Conservation (phyloP, 495 filamentous ascomycete species). For the Parmelia sp. region DNA sequence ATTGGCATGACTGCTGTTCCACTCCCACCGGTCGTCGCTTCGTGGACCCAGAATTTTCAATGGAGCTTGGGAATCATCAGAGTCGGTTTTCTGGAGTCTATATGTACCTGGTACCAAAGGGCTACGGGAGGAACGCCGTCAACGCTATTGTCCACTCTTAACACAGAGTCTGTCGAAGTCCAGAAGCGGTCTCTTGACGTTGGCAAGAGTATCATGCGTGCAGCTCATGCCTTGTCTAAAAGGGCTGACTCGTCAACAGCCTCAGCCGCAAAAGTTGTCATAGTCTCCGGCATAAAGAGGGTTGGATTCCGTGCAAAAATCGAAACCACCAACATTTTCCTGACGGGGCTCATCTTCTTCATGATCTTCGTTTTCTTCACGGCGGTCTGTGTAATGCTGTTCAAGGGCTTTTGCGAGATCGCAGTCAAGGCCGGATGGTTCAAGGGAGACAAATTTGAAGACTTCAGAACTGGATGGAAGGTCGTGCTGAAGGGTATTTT, state of each 20-base stretch:
- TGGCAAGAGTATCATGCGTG: conserved; percentile 39
- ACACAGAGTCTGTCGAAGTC: conserved; percentile 74
- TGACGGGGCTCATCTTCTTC: conserved; percentile 89
- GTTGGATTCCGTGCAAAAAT: conserved; percentile 82
- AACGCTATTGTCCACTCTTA: conserved; percentile 66
- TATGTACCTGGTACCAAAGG: conserved; percentile 94
- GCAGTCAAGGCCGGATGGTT: conserved; percentile 68
- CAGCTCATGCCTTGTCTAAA: conserved; percentile 44
- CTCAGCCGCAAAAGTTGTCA: conserved; percentile 50
- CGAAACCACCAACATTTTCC: conserved; percentile 87
- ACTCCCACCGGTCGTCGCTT: conserved; percentile 80
- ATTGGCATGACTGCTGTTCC: conserved; percentile 79
- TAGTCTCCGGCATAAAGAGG: conserved; percentile 81
- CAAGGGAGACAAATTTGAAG: conserved; percentile 80
- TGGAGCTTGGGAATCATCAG: conserved; percentile 98
- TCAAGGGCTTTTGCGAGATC: conserved; percentile 74
- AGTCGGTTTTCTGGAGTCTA: conserved; percentile 76
- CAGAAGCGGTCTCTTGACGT: conserved; percentile 56
- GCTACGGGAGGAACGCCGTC: conserved; percentile 85
- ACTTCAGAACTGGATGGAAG: conserved; percentile 90
- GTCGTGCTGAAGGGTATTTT: conserved; percentile 85
- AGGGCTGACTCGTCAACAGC: conserved; percentile 40
- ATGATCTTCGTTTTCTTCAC: conserved; percentile 71
- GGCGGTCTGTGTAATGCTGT: conserved; percentile 63
- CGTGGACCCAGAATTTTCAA: conserved; percentile 97